phyloP scores from a whole-genome alignment of 208 protist species.

The Wallacemonas sp. region DNA sequence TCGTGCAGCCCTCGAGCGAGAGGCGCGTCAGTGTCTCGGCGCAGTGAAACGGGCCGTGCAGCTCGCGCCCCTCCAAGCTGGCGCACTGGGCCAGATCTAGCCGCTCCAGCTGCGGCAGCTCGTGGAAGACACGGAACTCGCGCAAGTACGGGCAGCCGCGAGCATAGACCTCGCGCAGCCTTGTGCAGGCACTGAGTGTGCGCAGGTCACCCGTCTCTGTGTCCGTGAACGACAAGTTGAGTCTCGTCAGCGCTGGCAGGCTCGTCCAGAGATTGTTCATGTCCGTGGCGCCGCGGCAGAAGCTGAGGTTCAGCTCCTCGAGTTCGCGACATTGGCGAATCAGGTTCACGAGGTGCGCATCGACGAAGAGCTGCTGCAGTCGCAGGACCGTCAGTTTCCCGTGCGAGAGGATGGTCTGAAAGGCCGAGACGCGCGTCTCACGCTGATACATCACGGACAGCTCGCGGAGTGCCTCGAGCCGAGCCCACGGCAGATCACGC shows the following conservation, averaged over 20 bases:
- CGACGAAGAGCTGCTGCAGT: slow-evolving; percentile 33
- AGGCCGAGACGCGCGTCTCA: slow-evolving; percentile 18
- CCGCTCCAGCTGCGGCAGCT: slow-evolving; percentile 29
- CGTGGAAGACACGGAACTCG: slow-evolving; percentile 28
- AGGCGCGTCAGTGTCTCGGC: slow-evolving; percentile 26
- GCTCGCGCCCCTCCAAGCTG: slow-evolving; percentile 24
- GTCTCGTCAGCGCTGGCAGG: slow-evolving; percentile 15
- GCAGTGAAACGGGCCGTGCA: slow-evolving; percentile 26
- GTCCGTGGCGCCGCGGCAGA: slow-evolving; percentile 27
- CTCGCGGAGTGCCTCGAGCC: slow-evolving; percentile 26
- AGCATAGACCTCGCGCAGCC: slow-evolving; percentile 30
- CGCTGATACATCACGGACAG: slow-evolving; percentile 39
- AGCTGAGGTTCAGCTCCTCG: slow-evolving; percentile 35
- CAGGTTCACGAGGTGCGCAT: slow-evolving; percentile 19
- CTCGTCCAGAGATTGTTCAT: slow-evolving; percentile 25
- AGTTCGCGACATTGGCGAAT: slow-evolving; percentile 15
- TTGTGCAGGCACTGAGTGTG: slow-evolving; percentile 10
- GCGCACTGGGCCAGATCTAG: slow-evolving; percentile 43
- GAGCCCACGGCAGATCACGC: slow-evolving; percentile 19
- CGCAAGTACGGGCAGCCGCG: slow-evolving; percentile 28
- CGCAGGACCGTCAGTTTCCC: slow-evolving; percentile 22
- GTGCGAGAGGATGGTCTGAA: slow-evolving; percentile 16
- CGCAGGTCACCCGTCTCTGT: slow-evolving; percentile 19
- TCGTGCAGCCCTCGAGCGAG: slow-evolving; percentile 24
- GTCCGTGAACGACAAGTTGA: slow-evolving; percentile 36